Conservation (phyloP, 129 eudicot genomes). For the Saussurea involucrata region DNA sequence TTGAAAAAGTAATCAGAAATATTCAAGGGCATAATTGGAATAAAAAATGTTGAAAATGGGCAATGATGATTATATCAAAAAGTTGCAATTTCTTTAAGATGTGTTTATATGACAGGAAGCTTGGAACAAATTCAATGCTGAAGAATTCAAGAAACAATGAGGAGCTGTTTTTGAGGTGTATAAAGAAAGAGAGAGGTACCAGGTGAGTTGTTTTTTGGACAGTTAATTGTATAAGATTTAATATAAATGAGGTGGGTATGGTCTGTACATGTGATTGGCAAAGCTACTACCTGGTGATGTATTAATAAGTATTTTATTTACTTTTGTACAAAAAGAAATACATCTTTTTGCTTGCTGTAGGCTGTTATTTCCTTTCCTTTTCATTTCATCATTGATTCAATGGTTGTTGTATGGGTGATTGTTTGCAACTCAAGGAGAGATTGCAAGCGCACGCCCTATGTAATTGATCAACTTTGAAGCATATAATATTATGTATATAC, state of each 20-base stretch:
- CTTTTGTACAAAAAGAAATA: slow-evolving; percentile 22
- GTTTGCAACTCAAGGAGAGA: not conserved
- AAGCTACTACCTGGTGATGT: slow-evolving; percentile 21
- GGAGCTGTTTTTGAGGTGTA: slow-evolving; percentile 22
- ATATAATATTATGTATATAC: too few relatives aligned
- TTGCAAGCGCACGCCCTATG: not conserved
- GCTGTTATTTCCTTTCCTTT: too few relatives aligned
- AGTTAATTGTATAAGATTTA: slow-evolving; percentile 13
- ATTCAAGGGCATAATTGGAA: not conserved
- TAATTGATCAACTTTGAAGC: too few relatives aligned
- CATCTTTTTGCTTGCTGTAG: not conserved
- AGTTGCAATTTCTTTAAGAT: not conserved
- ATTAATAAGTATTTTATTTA: slow-evolving; percentile 13
- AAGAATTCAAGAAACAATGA: slow-evolving; percentile 59
- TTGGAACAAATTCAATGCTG: slow-evolving; percentile 76
- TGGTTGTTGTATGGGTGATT: not conserved
- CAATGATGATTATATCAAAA: too few relatives aligned
- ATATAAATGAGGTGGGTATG: slow-evolving; percentile 3
- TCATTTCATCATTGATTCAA: not conserved
- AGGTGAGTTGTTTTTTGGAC: slow-evolving; percentile 24
- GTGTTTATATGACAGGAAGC: slow-evolving; percentile 53
- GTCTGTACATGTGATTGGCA: slow-evolving; percentile 27
- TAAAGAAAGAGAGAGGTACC: slow-evolving; percentile 10
- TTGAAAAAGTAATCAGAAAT: too few relatives aligned
- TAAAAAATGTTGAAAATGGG: too few relatives aligned